Base-by-base conservation (phyloP, 164 flowering plant species). In the Aristolochia fimbriata region DNA sequence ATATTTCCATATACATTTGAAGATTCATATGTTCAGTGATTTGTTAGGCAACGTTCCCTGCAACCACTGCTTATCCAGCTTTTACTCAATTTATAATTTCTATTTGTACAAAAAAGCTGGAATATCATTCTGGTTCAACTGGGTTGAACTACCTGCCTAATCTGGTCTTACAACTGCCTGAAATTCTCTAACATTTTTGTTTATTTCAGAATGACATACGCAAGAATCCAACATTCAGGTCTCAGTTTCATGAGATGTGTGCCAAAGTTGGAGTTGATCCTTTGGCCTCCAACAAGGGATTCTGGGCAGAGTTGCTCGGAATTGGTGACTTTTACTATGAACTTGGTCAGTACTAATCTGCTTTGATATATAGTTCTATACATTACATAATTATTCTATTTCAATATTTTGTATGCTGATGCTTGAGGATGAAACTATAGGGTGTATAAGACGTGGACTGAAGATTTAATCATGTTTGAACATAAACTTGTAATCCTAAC, bases 311-410 rank as follows among this genome's bases (percentile, higher is more conserved):
- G 85, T 78, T 89, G 19, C 69, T 93, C 62, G 98, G 97, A 62
- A 93, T 93, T 68, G 98, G 98, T 62, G 98, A 93, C 79, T 93
- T 93, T 75, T 93, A 93, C 68, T 93, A 89, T 68, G 98, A 93
- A 72, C 90, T 93, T 68, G 98, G 98, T 91, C 21, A 53, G 91
- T 79, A 52, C 24, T 55, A 15, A 30, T 67, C 62, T 55, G 31
- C 31, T 58, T 30, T 55, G 6, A 17, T 31, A 7, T 10, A 37
- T 6, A 37, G 4, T 6, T 10, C 4, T 37, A 37, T 37, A 3
- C 43, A 3, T 37, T 37, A 37, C 12, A 10, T 37, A 10, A 10
- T 37, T 37, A 10, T 5, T 7, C 43, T 6, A 10, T 37, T 37
- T 10, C 43, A 37, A 7, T 37, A 10, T 10, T 37, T 37, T 37